Conservation (phyloP, 2,329 filamentous ascomycete species). For the Colletotrichum tabaci region DNA sequence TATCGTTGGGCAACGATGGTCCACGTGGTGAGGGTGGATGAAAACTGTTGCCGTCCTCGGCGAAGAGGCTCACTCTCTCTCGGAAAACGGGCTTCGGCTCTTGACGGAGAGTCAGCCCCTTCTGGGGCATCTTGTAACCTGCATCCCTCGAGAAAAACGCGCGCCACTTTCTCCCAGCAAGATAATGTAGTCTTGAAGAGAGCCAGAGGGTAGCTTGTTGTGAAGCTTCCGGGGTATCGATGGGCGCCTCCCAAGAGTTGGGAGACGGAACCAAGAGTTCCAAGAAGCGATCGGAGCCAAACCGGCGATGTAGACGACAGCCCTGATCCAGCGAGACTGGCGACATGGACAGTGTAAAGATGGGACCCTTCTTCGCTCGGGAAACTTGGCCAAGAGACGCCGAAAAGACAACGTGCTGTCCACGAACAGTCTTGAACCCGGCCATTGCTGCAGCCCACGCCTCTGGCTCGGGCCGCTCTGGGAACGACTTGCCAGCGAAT, state of each 20-base stretch:
- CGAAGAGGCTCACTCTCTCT: conserved; percentile 61
- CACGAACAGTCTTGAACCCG: conserved; percentile 52
- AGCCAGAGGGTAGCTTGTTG: conserved; percentile 57
- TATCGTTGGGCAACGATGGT: neutral
- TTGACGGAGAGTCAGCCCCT: conserved; percentile 49
- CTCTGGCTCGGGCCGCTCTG: conserved; percentile 59
- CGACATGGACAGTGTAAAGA: conserved; percentile 63
- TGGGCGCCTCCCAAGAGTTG: conserved; percentile 49
- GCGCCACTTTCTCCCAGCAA: conserved; percentile 64
- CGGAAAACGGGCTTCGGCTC: conserved; percentile 48
- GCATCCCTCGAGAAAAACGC: conserved; percentile 60
- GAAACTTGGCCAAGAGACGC: conserved; percentile 47
- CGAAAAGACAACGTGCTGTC: conserved; percentile 58
- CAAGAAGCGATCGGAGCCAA: conserved; percentile 72
- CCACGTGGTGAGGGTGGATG: conserved; percentile 43
- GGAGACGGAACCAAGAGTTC: conserved; percentile 67
- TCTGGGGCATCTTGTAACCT: conserved; percentile 48
- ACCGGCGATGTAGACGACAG: conserved; percentile 68
- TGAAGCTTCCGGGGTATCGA: conserved; percentile 42
- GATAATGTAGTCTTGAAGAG: conserved; percentile 53
- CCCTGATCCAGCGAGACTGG: conserved; percentile 64
- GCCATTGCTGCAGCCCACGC: conserved; percentile 63
- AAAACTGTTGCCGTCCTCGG: conserved; percentile 65
- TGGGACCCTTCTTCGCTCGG: conserved; percentile 49
- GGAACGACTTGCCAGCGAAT: conserved; percentile 63